These are phyloP conservation scores for Botrytis tulipae DNA, from an alignment of 2,329 filamentous ascomycete genomes.

Conservation along the genomic window DNA sequence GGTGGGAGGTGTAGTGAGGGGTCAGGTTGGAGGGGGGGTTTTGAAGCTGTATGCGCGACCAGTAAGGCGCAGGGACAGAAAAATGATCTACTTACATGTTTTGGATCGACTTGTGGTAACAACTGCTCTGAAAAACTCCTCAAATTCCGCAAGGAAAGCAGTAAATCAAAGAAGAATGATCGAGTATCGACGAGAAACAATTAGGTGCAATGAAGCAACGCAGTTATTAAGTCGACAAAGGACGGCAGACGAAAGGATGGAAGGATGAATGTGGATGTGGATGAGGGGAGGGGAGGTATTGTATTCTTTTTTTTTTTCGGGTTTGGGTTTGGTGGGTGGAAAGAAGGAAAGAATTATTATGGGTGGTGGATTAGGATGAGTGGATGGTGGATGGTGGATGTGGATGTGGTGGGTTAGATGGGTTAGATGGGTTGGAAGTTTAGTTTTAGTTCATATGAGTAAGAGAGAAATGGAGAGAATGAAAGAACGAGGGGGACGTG, in stretches of 20 bases:
- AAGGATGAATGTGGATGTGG: conserved; percentile 14
- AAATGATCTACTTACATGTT: conserved; percentile 36
- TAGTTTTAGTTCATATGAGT: neutral
- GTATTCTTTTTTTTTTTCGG: neutral
- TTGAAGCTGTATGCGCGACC: conserved; percentile 31
- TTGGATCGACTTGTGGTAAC: conserved; percentile 34
- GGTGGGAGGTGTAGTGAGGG: conserved; percentile 24
- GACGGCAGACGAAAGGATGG: conserved; percentile 26
- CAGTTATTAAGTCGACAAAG: conserved; percentile 27
- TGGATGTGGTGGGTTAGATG: neutral
- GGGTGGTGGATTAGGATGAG: neutral
- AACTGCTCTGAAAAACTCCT: conserved; percentile 32
- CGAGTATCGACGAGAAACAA: conserved; percentile 40
- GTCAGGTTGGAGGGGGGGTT: conserved; percentile 29
- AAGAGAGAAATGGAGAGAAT: neutral
- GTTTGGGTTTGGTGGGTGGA: neutral
- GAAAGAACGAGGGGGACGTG: conserved; percentile 11
- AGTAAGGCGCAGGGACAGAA: conserved; percentile 35
- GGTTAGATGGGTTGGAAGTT: neutral
- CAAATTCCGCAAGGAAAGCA: conserved; percentile 35
- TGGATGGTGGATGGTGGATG: neutral
- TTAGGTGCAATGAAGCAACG: conserved; percentile 36
- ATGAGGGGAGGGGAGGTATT: conserved; percentile 21
- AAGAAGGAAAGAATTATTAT: conserved; percentile 16
- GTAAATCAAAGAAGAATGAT: conserved; percentile 40